Percentiles rank a stretch among this genome's conserved stretches.
These are phyloP conservation scores for Mortierella sp. DNA, from an alignment of 371 early-diverging fungal genomes.

Conservation along the genomic window DNA sequence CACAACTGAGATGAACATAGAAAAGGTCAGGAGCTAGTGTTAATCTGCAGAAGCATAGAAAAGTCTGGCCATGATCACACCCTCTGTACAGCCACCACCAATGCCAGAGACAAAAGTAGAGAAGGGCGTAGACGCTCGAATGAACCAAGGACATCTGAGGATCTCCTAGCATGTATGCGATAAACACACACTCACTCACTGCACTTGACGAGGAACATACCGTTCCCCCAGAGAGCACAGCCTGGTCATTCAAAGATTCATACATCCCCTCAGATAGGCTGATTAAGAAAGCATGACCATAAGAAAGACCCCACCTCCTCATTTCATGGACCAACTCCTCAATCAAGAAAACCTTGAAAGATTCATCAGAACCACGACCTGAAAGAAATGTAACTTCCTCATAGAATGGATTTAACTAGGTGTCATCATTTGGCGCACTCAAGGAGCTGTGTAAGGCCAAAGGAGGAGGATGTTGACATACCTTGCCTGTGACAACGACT, in stretches of 20 bases:
- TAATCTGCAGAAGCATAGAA: conserved; percentile 49
- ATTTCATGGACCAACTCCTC: conserved; percentile 44
- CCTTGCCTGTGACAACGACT: conserved; percentile 12
- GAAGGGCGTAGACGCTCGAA: no score
- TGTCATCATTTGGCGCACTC: conserved; percentile 50
- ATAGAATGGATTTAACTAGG: conserved; percentile 57
- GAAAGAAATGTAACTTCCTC: conserved; percentile 51
- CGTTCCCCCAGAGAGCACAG: conserved; percentile 53
- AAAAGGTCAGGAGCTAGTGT: conserved; percentile 52
- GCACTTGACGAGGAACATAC: conserved; percentile 50
- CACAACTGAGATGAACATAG: neutral
- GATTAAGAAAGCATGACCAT: conserved; percentile 8
- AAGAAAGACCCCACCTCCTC: conserved; percentile 45
- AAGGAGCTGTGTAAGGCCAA: neutral
- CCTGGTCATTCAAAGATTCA: conserved; percentile 19
- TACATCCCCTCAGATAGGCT: conserved; percentile 2
- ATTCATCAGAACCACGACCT: conserved; percentile 32
- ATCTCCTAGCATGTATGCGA: conserved; percentile 13
- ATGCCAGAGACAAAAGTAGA: neutral
- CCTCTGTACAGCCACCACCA: conserved; percentile 7
- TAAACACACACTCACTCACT: conserved; percentile 16
- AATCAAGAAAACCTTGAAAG: conserved; percentile 55
- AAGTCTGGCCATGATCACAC: conserved; percentile 24
- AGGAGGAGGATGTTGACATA: conserved; percentile 4
- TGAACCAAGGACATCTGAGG: conserved; percentile 36